Evolutionary conservation across 805 yeast species (phyloP).

Genomic region (Schwanniomyces occidentalis): DNA sequence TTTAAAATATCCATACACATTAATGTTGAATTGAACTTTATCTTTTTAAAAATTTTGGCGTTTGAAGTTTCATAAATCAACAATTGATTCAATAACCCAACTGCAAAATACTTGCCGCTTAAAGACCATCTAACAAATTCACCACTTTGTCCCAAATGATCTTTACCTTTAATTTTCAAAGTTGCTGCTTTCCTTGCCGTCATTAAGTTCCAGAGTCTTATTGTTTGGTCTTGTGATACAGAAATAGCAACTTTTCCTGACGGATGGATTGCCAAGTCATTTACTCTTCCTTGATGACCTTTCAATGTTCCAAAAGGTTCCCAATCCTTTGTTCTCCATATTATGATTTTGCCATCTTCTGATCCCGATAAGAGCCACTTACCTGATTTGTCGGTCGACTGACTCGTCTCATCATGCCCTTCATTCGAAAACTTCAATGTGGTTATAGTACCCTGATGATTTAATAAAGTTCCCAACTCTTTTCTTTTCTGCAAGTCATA

Average conservation of each 20-base stretch:
- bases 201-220: conserved; percentile 94
- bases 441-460: conserved; percentile 88
- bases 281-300: conserved; percentile 83
- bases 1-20: conserved; percentile 63
- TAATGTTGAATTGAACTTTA: conserved; percentile 55
- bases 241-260: conserved; percentile 87
- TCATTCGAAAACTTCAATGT: conserved; percentile 69
- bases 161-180: conserved; percentile 68
- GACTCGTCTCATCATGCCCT: conserved; percentile 14
- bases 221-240: conserved; percentile 80
- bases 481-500: conserved; percentile 93
- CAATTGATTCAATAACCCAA: conserved; percentile 68
- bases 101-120: conserved; percentile 69
- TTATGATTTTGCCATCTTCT: conserved; percentile 83
- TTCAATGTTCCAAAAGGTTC: conserved; percentile 84
- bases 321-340: conserved; percentile 98
- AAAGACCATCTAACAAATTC: conserved; percentile 67
- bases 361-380: conserved; percentile 92
- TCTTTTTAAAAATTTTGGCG: conserved; percentile 57
- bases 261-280: conserved; percentile 87
- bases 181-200: conserved; percentile 91
- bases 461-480: conserved; percentile 86
- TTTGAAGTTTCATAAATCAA: conserved; percentile 63
- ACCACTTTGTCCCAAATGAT: conserved; percentile 64
- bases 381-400: conserved; percentile 46